Evolutionary conservation across 208 protist genomes (phyloP), one percentile per base, ranked within the genome.

Genomic region (Acanthamoeba divionensis): DNA sequence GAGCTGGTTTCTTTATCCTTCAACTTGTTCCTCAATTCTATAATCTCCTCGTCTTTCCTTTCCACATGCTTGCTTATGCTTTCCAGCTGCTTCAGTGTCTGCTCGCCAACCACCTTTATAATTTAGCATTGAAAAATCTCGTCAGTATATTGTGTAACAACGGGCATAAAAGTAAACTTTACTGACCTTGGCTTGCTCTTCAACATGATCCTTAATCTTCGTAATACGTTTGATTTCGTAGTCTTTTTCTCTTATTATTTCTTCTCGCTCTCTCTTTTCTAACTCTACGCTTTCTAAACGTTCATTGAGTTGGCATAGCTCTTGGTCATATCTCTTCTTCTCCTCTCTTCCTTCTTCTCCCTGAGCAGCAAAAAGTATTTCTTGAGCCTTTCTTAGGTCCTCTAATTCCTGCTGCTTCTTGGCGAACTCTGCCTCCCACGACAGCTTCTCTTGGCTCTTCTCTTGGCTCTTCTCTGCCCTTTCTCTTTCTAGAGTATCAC

Each of bases 11-110:
- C 71, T 6, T 63, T 45, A 24, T 31, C 9, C 71, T 82, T 52
- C 13, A 45, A 52, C 15, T 45, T 52, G 26, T 24, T 21, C 5
- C 36, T 12, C 21, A 82, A 36, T 4, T 82, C 71, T 45, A 18
- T 36, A 7, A 82, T 45, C 26, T 82, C 21, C 45, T 26, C 26
- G 29, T 82, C 71, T 31, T 82, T 82, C 71, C 62, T 24, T 18
- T 60, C 38, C 45, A 82, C 44, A 12, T 52, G 71, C 45, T 63
- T 60, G 18, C 48, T 63, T 13, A 82, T 82, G 18, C 62, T 52
- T 52, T 82, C 71, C 2, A 82, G 47, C 29, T 82, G 71, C 71
- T 82, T 82, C 45, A 82, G 71, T 52, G 71, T 82, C 71, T 82
- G 71, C 71, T 82, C 71, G 45, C 71, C 47, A 45, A 82, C 47